phyloP scores from a whole-genome alignment of 2,329 filamentous ascomycete genomes.

The Conoideocrella luteorostrata region DNA sequence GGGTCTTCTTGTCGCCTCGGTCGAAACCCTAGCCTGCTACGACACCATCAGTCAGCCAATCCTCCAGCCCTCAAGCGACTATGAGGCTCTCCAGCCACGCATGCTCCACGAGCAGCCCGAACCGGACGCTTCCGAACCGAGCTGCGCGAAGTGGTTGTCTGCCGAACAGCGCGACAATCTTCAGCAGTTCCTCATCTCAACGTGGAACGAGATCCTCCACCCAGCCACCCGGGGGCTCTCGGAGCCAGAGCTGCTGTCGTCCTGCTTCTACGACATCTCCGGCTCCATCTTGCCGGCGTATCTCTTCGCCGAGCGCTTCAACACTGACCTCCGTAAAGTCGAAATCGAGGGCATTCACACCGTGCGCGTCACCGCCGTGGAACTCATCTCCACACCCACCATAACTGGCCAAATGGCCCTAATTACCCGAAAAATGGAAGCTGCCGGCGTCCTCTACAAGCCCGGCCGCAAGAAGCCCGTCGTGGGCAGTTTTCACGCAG shows the following conservation, averaged over 20 bases:
- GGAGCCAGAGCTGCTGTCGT: constrained; percentile 34
- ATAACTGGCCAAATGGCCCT: constrained; percentile 44
- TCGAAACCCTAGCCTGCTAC: constrained; percentile 39
- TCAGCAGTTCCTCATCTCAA: constrained; percentile 33
- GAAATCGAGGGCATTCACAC: constrained; percentile 30
- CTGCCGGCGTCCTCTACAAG: constrained; percentile 12
- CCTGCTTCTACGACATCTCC: constrained; percentile 46
- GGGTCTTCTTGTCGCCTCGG: constrained; percentile 37
- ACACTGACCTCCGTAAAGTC: constrained; percentile 32
- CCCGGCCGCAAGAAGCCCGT: constrained; percentile 13
- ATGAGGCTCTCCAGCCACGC: constrained; percentile 27
- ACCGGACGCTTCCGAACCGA: constrained; percentile 11
- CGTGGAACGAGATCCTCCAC: constrained; percentile 40
- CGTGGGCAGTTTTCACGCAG: constrained; percentile 2
- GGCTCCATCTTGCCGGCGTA: constrained; percentile 43
- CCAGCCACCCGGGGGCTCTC: constrained; percentile 32
- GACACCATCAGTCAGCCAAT: constrained; percentile 40
- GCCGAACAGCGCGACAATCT: constrained; percentile 34
- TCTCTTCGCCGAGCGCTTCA: constrained; percentile 39
- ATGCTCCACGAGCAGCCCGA: constrained; percentile 32
- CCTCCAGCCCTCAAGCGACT: constrained; percentile 35
- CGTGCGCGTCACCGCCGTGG: constrained; percentile 37
- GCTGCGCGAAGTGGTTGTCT: constrained; percentile 23
- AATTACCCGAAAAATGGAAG: constrained; percentile 22
- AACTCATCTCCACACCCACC: constrained; percentile 44